Evolutionary conservation across 352 stramenopile genomes (phyloP), one percentile per base, ranked within the genome.

Genomic region (Phytophthora europaea): DNA sequence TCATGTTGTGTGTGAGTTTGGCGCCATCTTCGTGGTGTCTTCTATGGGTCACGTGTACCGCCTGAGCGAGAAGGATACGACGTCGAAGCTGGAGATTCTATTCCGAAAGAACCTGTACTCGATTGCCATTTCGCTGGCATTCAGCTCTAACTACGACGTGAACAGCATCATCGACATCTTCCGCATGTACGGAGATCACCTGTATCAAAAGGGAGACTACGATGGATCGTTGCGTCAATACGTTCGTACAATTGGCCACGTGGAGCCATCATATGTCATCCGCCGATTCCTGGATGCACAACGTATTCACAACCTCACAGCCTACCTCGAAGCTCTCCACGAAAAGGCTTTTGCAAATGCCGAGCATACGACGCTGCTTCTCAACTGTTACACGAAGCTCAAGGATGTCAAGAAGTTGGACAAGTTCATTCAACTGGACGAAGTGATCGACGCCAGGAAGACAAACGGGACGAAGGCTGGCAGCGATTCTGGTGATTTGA

Each of bases 201-300:
- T 99, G 45, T 99, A 99, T 81, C 84, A 98, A 64, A 99, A 99
- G 73, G 96, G 97, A 43, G 97, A 99, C 66, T 99, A 95, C 62
- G 92, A 97, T 58, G 95, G 93, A 20, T 98, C 97, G 6, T 88
- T 99, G 70, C 89, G 97, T n/a, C 97, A 99, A 81, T 99, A 99
- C 76, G 93, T 97, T 53, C 86, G 97, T 40, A 99, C 97, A 6
- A 99, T 99, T 76, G 97, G 98, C 0, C 96, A 98, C 47, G 83
- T 99, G 4, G 98, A 99, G 72, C 94, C 97, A 6, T 99, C 96
- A 6, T 99, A 99, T 72, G 98, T 99, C 43, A 99, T 99, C 71
- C 97, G 97, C 65, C 91, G 97, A 34, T 99, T 98, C 72, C 75
- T 99, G 45, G 98, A 99, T 81, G 96, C 98, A 0, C 97, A 99